phyloP scores from a whole-genome alignment of 176 grass and related monocot genomes.

The Raddia guianensis region DNA sequence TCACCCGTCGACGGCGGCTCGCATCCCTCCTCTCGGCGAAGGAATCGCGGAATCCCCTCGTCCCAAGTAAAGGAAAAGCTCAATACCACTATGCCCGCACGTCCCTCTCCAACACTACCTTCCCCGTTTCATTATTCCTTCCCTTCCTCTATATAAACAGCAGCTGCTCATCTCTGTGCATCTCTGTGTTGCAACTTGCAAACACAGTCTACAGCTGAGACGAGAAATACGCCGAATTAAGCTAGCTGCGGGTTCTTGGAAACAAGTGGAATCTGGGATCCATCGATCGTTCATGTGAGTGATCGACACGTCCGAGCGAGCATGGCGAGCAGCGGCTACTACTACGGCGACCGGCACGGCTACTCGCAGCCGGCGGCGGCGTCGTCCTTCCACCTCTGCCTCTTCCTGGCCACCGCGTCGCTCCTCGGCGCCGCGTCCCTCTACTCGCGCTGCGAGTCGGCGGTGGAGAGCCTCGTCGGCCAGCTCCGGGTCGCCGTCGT shows the following conservation, averaged over 20 bases:
- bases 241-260: background rate
- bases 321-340: slow-evolving; percentile 61
- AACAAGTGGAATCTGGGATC: background rate
- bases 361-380: slow-evolving; percentile 38
- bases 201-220: background rate
- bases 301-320: background rate
- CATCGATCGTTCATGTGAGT: background rate
- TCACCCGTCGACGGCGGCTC: slow-evolving; percentile 33
- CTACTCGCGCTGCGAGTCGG: slow-evolving; percentile 77
- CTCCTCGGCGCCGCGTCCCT: slow-evolving; percentile 58
- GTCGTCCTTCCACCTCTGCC: slow-evolving; percentile 58
- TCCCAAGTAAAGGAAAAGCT: slow-evolving; percentile 62
- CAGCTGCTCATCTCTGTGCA: slow-evolving; percentile 6
- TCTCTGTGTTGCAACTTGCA: background rate
- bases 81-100: background rate
- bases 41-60: slow-evolving; percentile 60
- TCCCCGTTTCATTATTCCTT: slow-evolving; percentile 3
- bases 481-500: slow-evolving; percentile 63
- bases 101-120: slow-evolving; percentile 18
- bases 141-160: slow-evolving; percentile 40
- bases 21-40: slow-evolving; percentile 40
- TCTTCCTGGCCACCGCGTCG: slow-evolving; percentile 74
- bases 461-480: slow-evolving; percentile 56
- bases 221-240: background rate
- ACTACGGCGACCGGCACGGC: slow-evolving; percentile 49